Percentiles rank a stretch among this genome's conserved stretches.
Evolutionary conservation across 108 stramenopile genomes (phyloP).

Genomic region (Parmales sp.): DNA sequence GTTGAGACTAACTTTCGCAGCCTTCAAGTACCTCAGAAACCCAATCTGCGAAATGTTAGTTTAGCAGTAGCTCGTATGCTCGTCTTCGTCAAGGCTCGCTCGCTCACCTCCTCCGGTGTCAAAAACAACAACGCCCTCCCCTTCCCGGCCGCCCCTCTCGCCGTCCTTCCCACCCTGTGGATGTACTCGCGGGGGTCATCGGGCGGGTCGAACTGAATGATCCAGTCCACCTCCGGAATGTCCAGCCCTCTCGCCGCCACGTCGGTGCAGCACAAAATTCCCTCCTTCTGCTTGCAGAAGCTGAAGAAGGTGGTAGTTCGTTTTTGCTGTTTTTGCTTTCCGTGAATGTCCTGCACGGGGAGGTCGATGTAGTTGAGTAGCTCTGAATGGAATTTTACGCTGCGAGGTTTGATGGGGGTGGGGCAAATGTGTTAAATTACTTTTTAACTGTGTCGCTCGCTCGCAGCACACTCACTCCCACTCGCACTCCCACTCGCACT

Average conservation of each 20-base stretch:
- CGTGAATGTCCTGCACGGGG: conserved; percentile 96
- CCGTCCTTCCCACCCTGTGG: conserved; percentile 62
- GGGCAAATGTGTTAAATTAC: too few relatives aligned
- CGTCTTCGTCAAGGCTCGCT: too few relatives aligned
- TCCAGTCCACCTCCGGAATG: conserved; percentile 97
- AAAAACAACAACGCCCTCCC: conserved; percentile 95
- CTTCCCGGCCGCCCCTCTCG: conserved; percentile 77
- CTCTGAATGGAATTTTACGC: conserved; percentile 96
- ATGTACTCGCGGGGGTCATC: conserved; percentile 99
- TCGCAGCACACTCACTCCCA: too few relatives aligned
- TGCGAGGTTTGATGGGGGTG: too few relatives aligned
- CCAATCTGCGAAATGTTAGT: too few relatives aligned
- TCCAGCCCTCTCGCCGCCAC: conserved; percentile 97
- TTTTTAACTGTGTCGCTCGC: too few relatives aligned
- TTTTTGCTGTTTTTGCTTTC: conserved; percentile 95
- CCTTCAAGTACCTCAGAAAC: conserved; percentile 87
- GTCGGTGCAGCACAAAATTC: conserved; percentile 93
- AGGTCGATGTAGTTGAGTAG: conserved; percentile 97
- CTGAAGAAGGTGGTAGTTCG: conserved; percentile 97
- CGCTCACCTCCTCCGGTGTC: conserved; percentile 92
- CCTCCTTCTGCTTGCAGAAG: conserved; percentile 87
- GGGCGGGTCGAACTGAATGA: conserved; percentile 98
- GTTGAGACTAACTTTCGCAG: conserved; percentile 91
- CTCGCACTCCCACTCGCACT: too few relatives aligned
- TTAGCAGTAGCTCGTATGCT: too few relatives aligned